Evolutionary conservation across 208 protist species (phyloP).

Genomic region (Trypanosomatidae sp.): DNA sequence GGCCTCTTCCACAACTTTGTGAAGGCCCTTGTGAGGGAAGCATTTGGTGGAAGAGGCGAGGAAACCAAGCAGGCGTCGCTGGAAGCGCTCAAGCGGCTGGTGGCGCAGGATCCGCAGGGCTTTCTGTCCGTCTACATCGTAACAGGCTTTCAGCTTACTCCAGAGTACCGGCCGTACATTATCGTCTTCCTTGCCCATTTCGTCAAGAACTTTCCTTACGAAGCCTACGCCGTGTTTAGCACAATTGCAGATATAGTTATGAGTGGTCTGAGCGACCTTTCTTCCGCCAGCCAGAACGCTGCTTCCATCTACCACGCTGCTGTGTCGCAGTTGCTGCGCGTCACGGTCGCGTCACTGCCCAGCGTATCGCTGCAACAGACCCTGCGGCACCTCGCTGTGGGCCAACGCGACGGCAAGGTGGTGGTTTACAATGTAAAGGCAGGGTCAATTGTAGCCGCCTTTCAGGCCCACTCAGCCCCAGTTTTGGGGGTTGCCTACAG

Average conservation of each 20-base stretch:
- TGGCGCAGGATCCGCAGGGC: constrained; percentile 23
- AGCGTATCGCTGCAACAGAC: constrained; percentile 78
- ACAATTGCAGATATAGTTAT: constrained; percentile 24
- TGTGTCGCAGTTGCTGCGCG: constrained; percentile 46
- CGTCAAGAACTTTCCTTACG: constrained; percentile 29
- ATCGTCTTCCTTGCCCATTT: constrained; percentile 39
- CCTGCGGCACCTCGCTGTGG: constrained; percentile 69
- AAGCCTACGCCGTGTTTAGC: constrained; percentile 22
- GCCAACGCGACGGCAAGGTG: constrained; percentile 55
- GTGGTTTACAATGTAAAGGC: constrained; percentile 72
- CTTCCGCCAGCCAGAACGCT: constrained; percentile 25
- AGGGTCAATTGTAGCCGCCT: constrained; percentile 50
- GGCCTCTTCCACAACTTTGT: constrained; percentile 7
- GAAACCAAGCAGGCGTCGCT: constrained; percentile 15
- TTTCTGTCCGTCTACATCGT: constrained; percentile 29
- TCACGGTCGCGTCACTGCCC: constrained; percentile 43
- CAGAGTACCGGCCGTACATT: constrained; percentile 22
- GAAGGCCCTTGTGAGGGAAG: constrained; percentile 9
- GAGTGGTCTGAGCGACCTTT: constrained; percentile 6
- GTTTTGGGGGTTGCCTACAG: constrained; percentile 76
- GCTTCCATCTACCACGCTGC: constrained; percentile 36
- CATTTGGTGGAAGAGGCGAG: constrained; percentile 14
- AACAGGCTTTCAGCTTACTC: constrained; percentile 18
- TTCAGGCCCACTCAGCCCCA: constrained; percentile 49
- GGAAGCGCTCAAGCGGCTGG: constrained; percentile 33